Evolutionary conservation across 202 grass and related monocot genomes (phyloP).

Genomic region (Alloteropsis angusta): DNA sequence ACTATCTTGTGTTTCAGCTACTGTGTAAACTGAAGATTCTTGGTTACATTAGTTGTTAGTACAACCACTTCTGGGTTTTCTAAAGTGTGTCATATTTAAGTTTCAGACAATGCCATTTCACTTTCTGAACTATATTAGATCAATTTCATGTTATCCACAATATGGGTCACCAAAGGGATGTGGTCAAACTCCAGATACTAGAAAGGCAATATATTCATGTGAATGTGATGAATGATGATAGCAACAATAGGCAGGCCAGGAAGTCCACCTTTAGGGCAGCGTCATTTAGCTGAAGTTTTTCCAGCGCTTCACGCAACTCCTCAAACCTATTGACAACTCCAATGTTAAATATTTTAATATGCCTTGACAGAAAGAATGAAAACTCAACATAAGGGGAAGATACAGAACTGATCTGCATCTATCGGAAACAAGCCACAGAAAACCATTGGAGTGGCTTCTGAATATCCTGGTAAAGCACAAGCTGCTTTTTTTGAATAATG

Average conservation of each 20-base stretch:
- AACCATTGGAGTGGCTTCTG: constrained; percentile 90
- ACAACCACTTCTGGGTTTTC: background rate
- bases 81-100: background rate
- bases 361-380: background rate
- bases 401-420: constrained; percentile 83
- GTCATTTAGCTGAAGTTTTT: constrained; percentile 95
- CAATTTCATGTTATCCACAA: background rate
- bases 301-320: constrained; percentile 87
- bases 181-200: background rate
- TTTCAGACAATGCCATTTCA: background rate
- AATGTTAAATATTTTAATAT: constrained; percentile 14
- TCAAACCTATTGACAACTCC: constrained; percentile 51
- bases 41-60: background rate
- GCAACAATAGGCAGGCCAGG: constrained; percentile 7
- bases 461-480: constrained; percentile 78
- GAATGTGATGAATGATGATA: constrained; percentile 14
- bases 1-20: background rate
- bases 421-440: constrained; percentile 95
- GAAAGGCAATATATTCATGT: background rate
- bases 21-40: background rate
- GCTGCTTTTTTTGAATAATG: constrained; percentile 66
- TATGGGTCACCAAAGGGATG: background rate
- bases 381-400: constrained; percentile 28
- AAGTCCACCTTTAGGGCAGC: constrained; percentile 74
- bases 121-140: constrained; percentile 19